Evolutionary conservation across 2,329 filamentous ascomycete species (phyloP), one percentile per base, ranked within the genome.

Genomic region (Fusarium lateritium): DNA sequence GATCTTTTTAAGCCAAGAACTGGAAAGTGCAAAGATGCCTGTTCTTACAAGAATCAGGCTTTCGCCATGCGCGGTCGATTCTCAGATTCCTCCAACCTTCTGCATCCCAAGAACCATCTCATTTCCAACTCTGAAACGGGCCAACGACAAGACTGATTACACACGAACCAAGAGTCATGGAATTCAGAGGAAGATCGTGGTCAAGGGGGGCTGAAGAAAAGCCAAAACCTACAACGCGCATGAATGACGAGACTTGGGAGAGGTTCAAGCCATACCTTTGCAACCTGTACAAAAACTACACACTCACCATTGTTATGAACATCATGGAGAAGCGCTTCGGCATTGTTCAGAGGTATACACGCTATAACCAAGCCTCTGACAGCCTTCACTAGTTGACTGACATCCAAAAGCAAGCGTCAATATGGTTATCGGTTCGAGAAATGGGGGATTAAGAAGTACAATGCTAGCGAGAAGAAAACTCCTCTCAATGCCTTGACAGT

Each of bases 361-460:
- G 19, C 19, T 19, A 19, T 19, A 26, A 43, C 26, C 38, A 17
- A 46, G 24, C 38, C n/a, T 22, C 42, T 34, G 34, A 17, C 15
- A 24, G 24, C 22, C 15, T 21, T 28, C n/a, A 31, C 21, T 9
- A 19, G 24, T 44, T 50, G 15, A 39, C 66, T 67, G 31, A 59
- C 24, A 15, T n/a, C 11, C 28, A 34, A 40, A 34, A 79, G 76
- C 21, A 76, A 75, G 42, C 75, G 77, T 5, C 77, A 78, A 34
- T 74, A 74, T 47, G 71, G 76, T 15, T 77, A 79, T 46, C 69
- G 72, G 17, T 70, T 79, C 14, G 67, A 75, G 21, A 72, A 73
- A 40, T 76, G 75, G 70, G 56, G 52, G 7, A 50, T 73, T 21
- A 69, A 34, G 39, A 79, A 79, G 43, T 78, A 79, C 49, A 65